Evolutionary conservation across 768 basidiomycete genomes (phyloP), one percentile per base, ranked within the genome.

Genomic region (Fomitopsis pulvina): DNA sequence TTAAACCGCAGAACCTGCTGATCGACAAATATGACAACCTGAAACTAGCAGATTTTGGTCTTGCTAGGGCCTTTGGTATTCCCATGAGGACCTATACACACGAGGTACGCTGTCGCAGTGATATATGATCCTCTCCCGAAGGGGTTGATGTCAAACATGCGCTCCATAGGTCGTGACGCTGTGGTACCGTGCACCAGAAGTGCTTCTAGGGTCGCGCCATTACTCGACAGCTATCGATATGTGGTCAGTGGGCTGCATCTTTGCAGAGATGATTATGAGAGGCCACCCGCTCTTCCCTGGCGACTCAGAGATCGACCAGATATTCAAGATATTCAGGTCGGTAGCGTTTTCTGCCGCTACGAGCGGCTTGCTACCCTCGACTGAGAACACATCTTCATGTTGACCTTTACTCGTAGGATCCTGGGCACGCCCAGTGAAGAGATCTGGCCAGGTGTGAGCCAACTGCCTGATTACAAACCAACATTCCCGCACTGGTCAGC

Each of bases 241-340:
- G 92, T 99, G 96, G 96, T 94, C 92, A n/a, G 95, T 99, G 20
- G 96, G 88, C 0, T 97, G 94, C 63, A 98, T 99, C 65, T 92
- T 96, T 62, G 95, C 95, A 7, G 96, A 99, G 71, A 97, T 98
- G 95, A 86, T 92, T 47, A 90, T 94, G 87, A 78, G 81, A 52
- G 88, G 88, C 57, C 68, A 83, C 63, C 80, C 95, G 1, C 75
- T 97, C 11, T 99, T 99, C 78, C 95, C 96, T 21, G 96, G 96
- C 4, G 96, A 99, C 70, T 98, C 96, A 24, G 96, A 99, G 71
- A 99, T 98, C 63, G 96, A 99, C 69, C 96, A 99, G 73, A 98
- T 98, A 56, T 98, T 98, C 80, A 87, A 92, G 69, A 99, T 99
- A 61, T 99, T 98, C 78, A 81, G 91, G 96, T 94, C 54, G 46